Evolutionary conservation across 306 rosid species (phyloP), one percentile per base, ranked within the genome.

Genomic region (Rubus parviflorus): DNA sequence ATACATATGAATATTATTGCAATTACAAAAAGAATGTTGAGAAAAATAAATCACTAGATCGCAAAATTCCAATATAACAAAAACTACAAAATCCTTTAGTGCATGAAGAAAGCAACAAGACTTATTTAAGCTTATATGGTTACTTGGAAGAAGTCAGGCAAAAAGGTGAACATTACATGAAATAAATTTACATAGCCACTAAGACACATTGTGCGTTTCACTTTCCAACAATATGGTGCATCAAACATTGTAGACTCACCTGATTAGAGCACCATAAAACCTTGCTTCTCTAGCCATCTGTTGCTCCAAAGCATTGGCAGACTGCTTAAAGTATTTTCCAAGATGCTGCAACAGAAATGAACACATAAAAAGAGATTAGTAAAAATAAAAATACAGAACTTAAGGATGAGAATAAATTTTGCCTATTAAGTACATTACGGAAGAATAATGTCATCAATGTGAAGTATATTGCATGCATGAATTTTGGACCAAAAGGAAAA

Each of bases 271-370:
- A 81, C 96, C 97, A 85, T 95, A 95, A 85, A 95, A 92, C 82
- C 97, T 90, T 75, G 97, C 97, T 88, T 92, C 99, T 85, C 91
- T 87, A 35, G 91, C 92, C 75, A 95, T 87, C 85, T 95, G 97
- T 77, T 84, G 91, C 81, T 95, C 99, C 86, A 95, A 87, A 80
- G 93, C 91, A 84, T 86, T 95, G 77, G 99, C 90, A 69, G 97
- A 90, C 78, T 92, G 99, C 87, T 84, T 95, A 86, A 95, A 90
- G 75, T 95, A 95, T 81, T 92, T 95, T 75, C 99, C 92, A 75
- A 92, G 97, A 61, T 85, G 89, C 99, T 95, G 90, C 77, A 86
- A 20, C 40, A 60, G 68, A 78, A 51, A 73, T 61, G 43, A 23
- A 42, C 14, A 41, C 58, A 49, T 74, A 40, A 52, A 75, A 81